A percentile compares a stretch with the other conserved stretches of the same genome.
Evolutionary conservation across 2,329 filamentous ascomycete species (phyloP).

Genomic region (Penicillium sp.): DNA sequence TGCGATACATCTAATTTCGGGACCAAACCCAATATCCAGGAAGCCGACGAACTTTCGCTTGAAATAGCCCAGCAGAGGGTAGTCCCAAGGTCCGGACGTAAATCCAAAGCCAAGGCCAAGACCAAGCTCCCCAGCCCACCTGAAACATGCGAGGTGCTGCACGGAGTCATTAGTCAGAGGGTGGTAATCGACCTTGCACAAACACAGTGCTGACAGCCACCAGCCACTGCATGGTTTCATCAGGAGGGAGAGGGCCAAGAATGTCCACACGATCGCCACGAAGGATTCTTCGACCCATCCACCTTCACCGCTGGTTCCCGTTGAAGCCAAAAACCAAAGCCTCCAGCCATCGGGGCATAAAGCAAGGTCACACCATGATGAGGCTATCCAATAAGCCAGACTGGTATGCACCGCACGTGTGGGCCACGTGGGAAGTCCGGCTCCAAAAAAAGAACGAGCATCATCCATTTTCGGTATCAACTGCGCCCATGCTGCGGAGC

Average conservation of each 20-base stretch:
- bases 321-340: not conserved
- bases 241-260: too few species aligned
- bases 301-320: too few species aligned
- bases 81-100: too few species aligned
- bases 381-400: conserved; percentile 12
- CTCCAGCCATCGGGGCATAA: conserved; percentile 15
- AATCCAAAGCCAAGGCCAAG: not conserved
- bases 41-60: not conserved
- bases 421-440: conserved; percentile 21
- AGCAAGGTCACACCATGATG: conserved; percentile 8
- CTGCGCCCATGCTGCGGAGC: conserved; percentile 7
- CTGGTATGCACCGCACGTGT: conserved; percentile 23
- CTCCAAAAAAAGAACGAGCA: not conserved
- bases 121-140: not conserved
- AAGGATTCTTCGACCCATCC: not conserved
- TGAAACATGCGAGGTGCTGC: not conserved
- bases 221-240: conserved; percentile 11
- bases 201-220: conserved; percentile 21
- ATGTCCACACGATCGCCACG: too few species aligned
- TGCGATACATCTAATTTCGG: too few species aligned
- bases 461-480: conserved; percentile 8
- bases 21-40: too few species aligned
- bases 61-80: not conserved
- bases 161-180: not conserved
- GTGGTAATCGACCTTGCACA: conserved; percentile 8